Percentiles rank a stretch among this genome's conserved stretches.
Conservation (phyloP, 2,329 filamentous ascomycete species). For the Ophiostoma pallidulum region DNA sequence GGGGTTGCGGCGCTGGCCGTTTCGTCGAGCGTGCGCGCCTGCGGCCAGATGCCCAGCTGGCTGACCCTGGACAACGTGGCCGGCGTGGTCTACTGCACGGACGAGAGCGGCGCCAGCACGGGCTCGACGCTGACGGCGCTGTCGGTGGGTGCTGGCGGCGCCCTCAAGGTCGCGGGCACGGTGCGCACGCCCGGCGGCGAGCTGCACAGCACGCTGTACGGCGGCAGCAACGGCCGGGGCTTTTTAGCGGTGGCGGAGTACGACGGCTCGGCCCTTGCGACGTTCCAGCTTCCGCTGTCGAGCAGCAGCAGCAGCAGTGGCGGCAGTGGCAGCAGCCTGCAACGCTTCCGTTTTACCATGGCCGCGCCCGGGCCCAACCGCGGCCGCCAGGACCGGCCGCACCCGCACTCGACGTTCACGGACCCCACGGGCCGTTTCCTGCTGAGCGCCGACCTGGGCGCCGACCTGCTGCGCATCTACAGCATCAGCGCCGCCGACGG, state of each 20-base stretch:
- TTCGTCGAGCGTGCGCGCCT: slow-evolving; percentile 22
- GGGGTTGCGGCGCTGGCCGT: slow-evolving; percentile 22
- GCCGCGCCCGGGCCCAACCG: slow-evolving; percentile 32
- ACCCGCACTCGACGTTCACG: slow-evolving; percentile 42
- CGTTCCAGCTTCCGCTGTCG: slow-evolving; percentile 35
- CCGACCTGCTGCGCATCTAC: slow-evolving; percentile 45
- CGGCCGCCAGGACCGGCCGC: slow-evolving; percentile 43
- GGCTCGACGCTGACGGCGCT: slow-evolving; percentile 28
- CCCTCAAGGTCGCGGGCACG: slow-evolving; percentile 24
- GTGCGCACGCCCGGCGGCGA: slow-evolving; percentile 27
- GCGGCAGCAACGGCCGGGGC: slow-evolving; percentile 28
- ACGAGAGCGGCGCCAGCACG: slow-evolving; percentile 27
- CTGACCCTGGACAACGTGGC: slow-evolving; percentile 25
- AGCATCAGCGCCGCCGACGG: slow-evolving; percentile 36
- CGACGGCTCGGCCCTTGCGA: slow-evolving; percentile 33
- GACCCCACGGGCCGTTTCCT: slow-evolving; percentile 41
- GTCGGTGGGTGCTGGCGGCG: slow-evolving; percentile 24
- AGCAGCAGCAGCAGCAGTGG: no score
- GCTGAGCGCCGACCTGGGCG: slow-evolving; percentile 43
- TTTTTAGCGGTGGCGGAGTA: slow-evolving; percentile 37
- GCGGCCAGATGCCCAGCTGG: slow-evolving; percentile 30
- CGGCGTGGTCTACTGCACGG: slow-evolving; percentile 28
- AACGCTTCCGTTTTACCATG: slow-evolving; percentile 34
- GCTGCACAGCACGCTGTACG: slow-evolving; percentile 33
- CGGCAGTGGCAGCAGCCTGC: slow-evolving; percentile 20